Evolutionary conservation across 768 basidiomycete species (phyloP), one percentile per base, ranked within the genome.

Genomic region (Leccinum obscurum): DNA sequence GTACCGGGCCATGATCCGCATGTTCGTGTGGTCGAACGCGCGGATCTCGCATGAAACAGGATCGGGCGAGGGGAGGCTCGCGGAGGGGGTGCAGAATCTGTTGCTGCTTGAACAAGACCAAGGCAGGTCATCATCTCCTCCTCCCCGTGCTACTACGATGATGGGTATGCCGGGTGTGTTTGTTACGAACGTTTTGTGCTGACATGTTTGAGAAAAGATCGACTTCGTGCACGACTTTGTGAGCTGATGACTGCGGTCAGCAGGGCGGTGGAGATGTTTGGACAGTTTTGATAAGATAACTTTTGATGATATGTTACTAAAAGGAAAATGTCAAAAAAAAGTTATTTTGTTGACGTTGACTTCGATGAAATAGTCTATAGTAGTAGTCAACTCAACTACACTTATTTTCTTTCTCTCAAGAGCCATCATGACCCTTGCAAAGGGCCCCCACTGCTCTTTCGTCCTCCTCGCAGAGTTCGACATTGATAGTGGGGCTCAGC

Each of bases 401-500:
- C 3, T n/a, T 44, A 17, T 20, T 9, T 15, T 17, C 1, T 11
- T n/a, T n/a, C 48, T 50, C 20, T 39, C 54, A 17, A 61, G 37
- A n/a, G n/a, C 22, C 10, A 72, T 65, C 56, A 88, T 89, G 87
- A 72, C 82, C 54, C 60, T 66, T 2, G 80, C 79, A 76, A 81
- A 83, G 77, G 83, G 84, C 44, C 85, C 90, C 59, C 90, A 92
- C 73, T 92, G 90, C 66, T 92, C 94, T 20, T 98, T 95, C 77
- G 90, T 97, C 61, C 81, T 99, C 52, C 84, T 98, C 56, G 97
- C 97, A n/a, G 97, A 98, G 74, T 99, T 99, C 78, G 93, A 99
- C 79, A 98, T 99, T 64, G 88, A 93, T 70, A 86, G 90, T 59
- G 97, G 97, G 35, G 92, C 95, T 3, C 90, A 93, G 64, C 81